These are phyloP conservation scores for Gracilaria caudata DNA, from an alignment of 23 red algal species.

Conservation along the genomic window DNA sequence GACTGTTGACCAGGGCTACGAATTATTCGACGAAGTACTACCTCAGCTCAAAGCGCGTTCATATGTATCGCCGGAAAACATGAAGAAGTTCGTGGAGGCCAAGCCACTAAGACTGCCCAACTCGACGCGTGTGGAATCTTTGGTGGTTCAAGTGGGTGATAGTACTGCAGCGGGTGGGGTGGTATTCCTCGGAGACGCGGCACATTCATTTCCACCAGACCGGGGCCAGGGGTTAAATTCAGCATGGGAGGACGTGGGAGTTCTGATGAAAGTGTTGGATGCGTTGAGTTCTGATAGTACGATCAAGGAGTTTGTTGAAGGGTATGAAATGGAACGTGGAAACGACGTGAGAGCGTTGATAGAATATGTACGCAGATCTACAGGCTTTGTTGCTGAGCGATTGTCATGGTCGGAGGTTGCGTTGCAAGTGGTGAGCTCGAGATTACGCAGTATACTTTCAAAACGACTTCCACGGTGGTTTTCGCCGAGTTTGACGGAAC, in stretches of 20 bases:
- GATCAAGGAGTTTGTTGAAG: conserved; percentile 28
- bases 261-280: conserved; percentile 35
- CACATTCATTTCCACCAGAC: conserved; percentile 70
- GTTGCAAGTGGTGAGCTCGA: neutral
- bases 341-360: conserved; percentile 37
- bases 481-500: neutral
- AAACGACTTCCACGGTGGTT: neutral
- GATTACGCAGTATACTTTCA: neutral
- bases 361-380: neutral
- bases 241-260: conserved; percentile 53
- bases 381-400: neutral
- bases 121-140: conserved; percentile 24
- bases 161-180: conserved; percentile 16
- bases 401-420: neutral
- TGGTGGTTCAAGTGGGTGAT: conserved; percentile 1
- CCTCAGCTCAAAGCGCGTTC: conserved; percentile 32
- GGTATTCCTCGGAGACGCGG: conserved; percentile 62
- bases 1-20: conserved; percentile 30
- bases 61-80: conserved; percentile 12
- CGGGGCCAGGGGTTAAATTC: conserved; percentile 51
- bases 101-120: neutral
- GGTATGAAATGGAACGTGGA: conserved; percentile 41
- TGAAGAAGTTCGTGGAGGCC: conserved; percentile 58
- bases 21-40: conserved; percentile 55
- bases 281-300: neutral